A percentile compares a stretch with the other conserved stretches of the same genome.
These are phyloP conservation scores for Suillus ampliporus DNA, from an alignment of 768 basidiomycete species.

Conservation along the genomic window DNA sequence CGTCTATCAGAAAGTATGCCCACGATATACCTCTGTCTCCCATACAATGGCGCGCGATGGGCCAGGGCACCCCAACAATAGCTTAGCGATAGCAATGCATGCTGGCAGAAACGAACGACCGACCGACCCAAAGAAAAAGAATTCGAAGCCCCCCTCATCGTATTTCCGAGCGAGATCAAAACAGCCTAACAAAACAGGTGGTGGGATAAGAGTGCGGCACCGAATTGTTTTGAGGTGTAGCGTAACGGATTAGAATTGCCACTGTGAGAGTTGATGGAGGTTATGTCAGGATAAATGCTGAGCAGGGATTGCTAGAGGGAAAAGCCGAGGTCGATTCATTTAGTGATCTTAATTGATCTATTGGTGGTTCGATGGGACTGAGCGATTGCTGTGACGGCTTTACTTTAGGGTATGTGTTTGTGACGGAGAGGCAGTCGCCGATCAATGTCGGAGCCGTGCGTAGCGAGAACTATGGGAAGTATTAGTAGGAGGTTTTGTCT, in stretches of 20 bases:
- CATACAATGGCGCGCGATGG: too few relatives aligned
- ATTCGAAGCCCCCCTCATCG: background rate
- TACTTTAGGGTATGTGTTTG: background rate
- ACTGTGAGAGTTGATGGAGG: slow-evolving; percentile 6
- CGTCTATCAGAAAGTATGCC: too few relatives aligned
- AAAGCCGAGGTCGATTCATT: background rate
- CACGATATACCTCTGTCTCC: too few relatives aligned
- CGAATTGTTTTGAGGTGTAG: background rate
- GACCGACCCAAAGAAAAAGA: background rate
- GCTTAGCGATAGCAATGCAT: background rate
- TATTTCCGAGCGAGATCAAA: slow-evolving; percentile 9
- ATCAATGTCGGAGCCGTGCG: slow-evolving; percentile 1
- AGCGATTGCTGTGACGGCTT: background rate
- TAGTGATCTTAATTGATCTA: background rate
- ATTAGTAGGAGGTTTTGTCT: background rate
- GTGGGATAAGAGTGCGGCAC: background rate
- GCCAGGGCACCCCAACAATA: too few relatives aligned
- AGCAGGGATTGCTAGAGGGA: background rate
- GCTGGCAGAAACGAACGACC: too few relatives aligned
- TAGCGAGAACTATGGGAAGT: background rate
- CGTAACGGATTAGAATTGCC: background rate
- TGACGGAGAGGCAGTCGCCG: background rate
- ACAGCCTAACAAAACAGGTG: background rate
- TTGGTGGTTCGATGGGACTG: background rate
- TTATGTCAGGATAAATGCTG: slow-evolving; percentile 5